Percentiles rank a stretch among this genome's conserved stretches.
Conservation (phyloP, 495 filamentous ascomycete species). For the Elasticomyces elasticus region DNA sequence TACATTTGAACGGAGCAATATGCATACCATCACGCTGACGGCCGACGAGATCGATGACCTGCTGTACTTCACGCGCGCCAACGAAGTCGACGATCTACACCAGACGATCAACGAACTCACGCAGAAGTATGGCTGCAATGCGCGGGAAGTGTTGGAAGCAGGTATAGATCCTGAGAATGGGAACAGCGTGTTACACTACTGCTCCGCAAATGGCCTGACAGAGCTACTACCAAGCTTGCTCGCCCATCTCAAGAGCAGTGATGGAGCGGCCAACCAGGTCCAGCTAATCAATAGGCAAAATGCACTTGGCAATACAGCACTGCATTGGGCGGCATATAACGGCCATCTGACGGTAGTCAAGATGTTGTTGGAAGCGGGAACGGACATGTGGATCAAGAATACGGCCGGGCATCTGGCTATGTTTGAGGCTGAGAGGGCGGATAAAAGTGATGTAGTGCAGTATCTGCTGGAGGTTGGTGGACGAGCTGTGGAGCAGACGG, state of each 20-base stretch:
- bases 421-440: conserved; percentile 70
- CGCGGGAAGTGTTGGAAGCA: conserved; percentile 49
- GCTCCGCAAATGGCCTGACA: conserved; percentile 63
- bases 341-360: conserved; percentile 75
- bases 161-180: conserved; percentile 61
- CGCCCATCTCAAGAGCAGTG: neutral
- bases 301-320: conserved; percentile 69
- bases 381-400: conserved; percentile 65
- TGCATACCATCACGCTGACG: conserved; percentile 34
- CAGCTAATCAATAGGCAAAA: conserved; percentile 57
- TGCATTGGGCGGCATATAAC: conserved; percentile 88
- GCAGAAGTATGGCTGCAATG: conserved; percentile 41
- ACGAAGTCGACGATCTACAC: conserved; percentile 62
- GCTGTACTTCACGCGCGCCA: conserved; percentile 68
- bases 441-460: conserved; percentile 56
- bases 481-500: conserved; percentile 17
- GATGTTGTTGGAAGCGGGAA: conserved; percentile 59
- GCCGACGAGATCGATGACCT: conserved; percentile 80
- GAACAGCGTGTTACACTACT: conserved; percentile 74
- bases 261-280: conserved; percentile 20
- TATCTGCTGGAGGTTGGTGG: conserved; percentile 50
- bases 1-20: neutral
- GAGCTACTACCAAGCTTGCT: conserved; percentile 16
- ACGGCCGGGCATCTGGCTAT: conserved; percentile 74
- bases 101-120: conserved; percentile 48